Base-by-base conservation (phyloP, 2,329 filamentous ascomycete genomes). In the Trichoderma sp. region DNA sequence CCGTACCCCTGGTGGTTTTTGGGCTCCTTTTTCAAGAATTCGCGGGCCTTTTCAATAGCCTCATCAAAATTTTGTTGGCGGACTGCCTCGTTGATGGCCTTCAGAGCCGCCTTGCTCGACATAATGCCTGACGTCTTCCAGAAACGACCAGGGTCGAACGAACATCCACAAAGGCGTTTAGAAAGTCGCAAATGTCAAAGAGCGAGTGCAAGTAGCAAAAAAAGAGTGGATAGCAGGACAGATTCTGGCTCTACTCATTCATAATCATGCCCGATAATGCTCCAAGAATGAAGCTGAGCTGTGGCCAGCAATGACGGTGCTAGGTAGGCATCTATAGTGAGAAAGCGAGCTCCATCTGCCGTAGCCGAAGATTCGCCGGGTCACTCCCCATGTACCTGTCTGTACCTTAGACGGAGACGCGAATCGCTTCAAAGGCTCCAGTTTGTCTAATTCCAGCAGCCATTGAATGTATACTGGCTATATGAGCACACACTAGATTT, bases 51-150 rank as follows among this genome's bases (percentile, higher is more conserved):
- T 34, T 86, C 82, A 61, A 90, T 85, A 54, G 91, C 93, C 75
- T 91, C 89, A 70, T 91, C 90, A 82, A 90, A 97, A 76, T 96
- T 91, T 74, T 92, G 87, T 70, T 89, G 86, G 76, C 93, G 91
- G 73, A 97, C 86, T 58, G 91, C 90, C 72, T 91, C 86, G 76
- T 91, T 92, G 72, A 96, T 91, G 73, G 90, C 88, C 82, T 97
- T 97, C 74, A 97, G 84, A 69, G 90, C 88, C 65, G 90, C 86
- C 82, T 97, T 97, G 77, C 79, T 79, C 52, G 85, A 83, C 85
- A 87, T 87, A 71, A 26, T 61, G 64, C 26, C 14, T n/a, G 39
- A 56, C 24, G 16, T 58, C 58, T 34, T 13, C 2, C 14, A 28
- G 28, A 49, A 43, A 24, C 11, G 46, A 24, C 46, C 46, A 24